Evolutionary conservation across 2,329 filamentous ascomycete species (phyloP).

Genomic region (Trichoderma sp.): DNA sequence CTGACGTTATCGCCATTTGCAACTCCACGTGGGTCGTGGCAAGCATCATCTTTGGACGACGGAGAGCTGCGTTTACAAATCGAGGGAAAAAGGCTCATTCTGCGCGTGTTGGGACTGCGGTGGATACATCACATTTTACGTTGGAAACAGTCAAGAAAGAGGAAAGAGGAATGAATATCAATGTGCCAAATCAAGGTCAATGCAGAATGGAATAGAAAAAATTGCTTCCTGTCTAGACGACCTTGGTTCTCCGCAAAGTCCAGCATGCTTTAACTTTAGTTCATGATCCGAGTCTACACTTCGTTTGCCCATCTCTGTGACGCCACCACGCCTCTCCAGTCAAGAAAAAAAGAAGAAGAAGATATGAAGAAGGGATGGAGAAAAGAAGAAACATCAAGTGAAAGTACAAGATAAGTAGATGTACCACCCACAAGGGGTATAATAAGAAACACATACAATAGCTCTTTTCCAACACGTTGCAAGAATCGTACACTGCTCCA

Average conservation of each 20-base stretch:
- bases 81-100: background rate
- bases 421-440: slow-evolving; percentile 6
- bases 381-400: background rate
- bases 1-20: slow-evolving; percentile 7
- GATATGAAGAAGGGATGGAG: background rate
- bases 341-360: background rate
- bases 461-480: slow-evolving; percentile 10
- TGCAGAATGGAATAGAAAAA: background rate
- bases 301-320: slow-evolving; percentile 12
- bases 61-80: background rate
- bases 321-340: slow-evolving; percentile 8
- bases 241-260: background rate
- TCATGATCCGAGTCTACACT: slow-evolving; percentile 11
- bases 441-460: slow-evolving; percentile 20
- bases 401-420: slow-evolving; percentile 6
- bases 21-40: slow-evolving; percentile 7
- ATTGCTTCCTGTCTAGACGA: background rate
- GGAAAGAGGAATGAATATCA: background rate
- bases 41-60: slow-evolving; percentile 2
- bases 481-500: slow-evolving; percentile 17
- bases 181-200: background rate
- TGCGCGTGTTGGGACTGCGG: background rate
- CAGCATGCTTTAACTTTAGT: slow-evolving; percentile 5
- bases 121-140: background rate
- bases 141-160: background rate